Evolutionary conservation across 768 basidiomycete species (phyloP), one percentile per base, ranked within the genome.

Genomic region (Albatrellus ellisii): DNA sequence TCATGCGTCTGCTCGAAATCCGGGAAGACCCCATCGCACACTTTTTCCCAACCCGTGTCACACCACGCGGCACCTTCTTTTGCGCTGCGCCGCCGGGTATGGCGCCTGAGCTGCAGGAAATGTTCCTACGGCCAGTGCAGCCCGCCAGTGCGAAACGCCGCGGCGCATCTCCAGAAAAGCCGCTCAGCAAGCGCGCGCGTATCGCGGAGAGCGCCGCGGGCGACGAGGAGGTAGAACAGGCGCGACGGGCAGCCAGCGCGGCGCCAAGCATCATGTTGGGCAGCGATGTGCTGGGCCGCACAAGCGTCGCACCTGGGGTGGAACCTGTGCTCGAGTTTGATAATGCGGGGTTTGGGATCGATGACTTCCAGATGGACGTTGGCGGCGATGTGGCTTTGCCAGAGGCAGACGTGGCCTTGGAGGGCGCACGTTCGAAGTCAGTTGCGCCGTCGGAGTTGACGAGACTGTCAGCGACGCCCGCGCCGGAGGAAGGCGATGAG

Each of bases 1-100:
- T 92, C 42, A 80, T 92, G 76, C 79, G 85, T 24, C 72, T 97
- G 14, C 68, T 87, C 42, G 79, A 87, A 53, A 86, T 95, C 50
- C 75, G 84, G 21, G 75, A 81, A 8, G 85, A 95, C 53, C 91
- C 90, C 18, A 60, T 85, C 4, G 66, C 77, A 6, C 79, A 90
- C 58, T 97, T 90, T 65, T 62, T 95, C 36, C 90, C 92, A 8
- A 85, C 80, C 2, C 77, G 78, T 49, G 63, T 67, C n/a, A 82
- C 77, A 2, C 67, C 73, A 12, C 69, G 75, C n/a, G 79, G 79
- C 21, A 74, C 70, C 2, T 81, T 80, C 54, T 80, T 92, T 60
- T 85, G 73, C 52, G 83, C 80, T 34, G 90, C 83, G 0, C 91
- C 92, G 9, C 82, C 84, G 10, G 87, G 87, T 7, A 59, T 92